Evolutionary conservation across 164 flowering plant genomes (phyloP).

Genomic region (Litsea cubeba): DNA sequence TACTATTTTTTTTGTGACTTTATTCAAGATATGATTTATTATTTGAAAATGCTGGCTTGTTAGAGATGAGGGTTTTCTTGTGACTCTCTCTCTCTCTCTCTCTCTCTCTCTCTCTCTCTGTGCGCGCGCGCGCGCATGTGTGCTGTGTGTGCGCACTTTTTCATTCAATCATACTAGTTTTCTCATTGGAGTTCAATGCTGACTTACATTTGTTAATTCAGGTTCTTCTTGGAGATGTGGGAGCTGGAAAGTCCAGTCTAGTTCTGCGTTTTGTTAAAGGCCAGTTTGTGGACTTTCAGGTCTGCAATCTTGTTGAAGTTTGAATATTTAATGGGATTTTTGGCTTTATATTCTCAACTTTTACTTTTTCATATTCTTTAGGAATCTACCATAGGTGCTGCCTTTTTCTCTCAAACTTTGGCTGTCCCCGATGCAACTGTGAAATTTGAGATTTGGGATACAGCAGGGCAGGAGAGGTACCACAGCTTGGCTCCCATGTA

Average conservation of each 20-base stretch:
- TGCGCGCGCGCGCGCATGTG: too few relatives aligned
- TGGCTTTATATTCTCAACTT: not conserved
- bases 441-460: constrained; percentile 72
- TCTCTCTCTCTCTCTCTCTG: too few relatives aligned
- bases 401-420: constrained; percentile 56
- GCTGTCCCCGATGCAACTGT: constrained; percentile 45
- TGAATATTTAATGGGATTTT: not conserved
- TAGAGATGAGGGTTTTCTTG: too few relatives aligned
- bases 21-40: too few relatives aligned
- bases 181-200: too few relatives aligned
- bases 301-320: constrained; percentile 1
- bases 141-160: too few relatives aligned
- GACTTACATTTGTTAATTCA: constrained; percentile 9
- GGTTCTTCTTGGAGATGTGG: constrained; percentile 72
- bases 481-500: constrained; percentile 73
- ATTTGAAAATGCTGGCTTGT: too few relatives aligned
- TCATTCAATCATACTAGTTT: too few relatives aligned
- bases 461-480: constrained; percentile 69
- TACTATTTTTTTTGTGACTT: too few relatives aligned
- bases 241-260: constrained; percentile 63
- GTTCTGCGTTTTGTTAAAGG: constrained; percentile 62
- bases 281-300: constrained; percentile 54
- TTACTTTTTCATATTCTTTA: constrained; percentile 9
- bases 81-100: too few relatives aligned
- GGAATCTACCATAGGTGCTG: constrained; percentile 72